Percentiles rank a stretch among this genome's conserved stretches.
These are phyloP conservation scores for Colletotrichum falcatum DNA, from an alignment of 2,329 filamentous ascomycete genomes.

Conservation along the genomic window DNA sequence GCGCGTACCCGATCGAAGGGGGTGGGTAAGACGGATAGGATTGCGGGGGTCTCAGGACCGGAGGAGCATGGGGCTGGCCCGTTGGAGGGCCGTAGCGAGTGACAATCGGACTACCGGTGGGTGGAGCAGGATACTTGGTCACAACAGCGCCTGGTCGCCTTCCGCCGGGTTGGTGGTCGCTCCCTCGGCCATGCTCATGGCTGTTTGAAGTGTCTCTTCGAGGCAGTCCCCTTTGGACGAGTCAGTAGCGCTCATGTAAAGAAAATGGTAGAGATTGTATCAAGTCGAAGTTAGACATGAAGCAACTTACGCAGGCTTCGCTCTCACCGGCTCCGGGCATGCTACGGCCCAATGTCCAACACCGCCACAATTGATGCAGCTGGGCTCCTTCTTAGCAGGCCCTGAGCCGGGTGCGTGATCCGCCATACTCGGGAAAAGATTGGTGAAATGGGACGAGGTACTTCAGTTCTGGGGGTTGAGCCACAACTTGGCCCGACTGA, in stretches of 20 bases:
- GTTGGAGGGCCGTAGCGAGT: constrained; percentile 41
- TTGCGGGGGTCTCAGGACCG: constrained; percentile 36
- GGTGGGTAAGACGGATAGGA: constrained; percentile 32
- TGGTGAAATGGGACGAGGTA: neutral
- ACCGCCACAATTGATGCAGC: constrained; percentile 40
- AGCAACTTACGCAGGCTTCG: constrained; percentile 37
- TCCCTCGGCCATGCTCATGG: constrained; percentile 21
- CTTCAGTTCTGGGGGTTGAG: neutral
- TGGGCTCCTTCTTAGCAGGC: constrained; percentile 35
- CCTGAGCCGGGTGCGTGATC: constrained; percentile 35
- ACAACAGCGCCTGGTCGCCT: constrained; percentile 35
- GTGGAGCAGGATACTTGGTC: constrained; percentile 38
- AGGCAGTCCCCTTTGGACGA: constrained; percentile 25
- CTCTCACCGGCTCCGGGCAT: constrained; percentile 38
- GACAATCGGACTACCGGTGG: constrained; percentile 33
- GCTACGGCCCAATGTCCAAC: constrained; percentile 40
- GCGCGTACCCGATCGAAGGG: constrained; percentile 16
- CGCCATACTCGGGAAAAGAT: constrained; percentile 15
- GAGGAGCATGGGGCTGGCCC: constrained; percentile 34
- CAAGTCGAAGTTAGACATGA: neutral
- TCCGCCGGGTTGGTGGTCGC: constrained; percentile 26
- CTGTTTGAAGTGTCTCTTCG: constrained; percentile 29
- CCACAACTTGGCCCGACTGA: neutral
- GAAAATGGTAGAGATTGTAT: neutral
- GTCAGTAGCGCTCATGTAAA: constrained; percentile 10